A percentile compares a stretch with the other conserved stretches of the same genome.
phyloP scores from a whole-genome alignment of 345 rosid genomes.

The Dimocarpus longan region DNA sequence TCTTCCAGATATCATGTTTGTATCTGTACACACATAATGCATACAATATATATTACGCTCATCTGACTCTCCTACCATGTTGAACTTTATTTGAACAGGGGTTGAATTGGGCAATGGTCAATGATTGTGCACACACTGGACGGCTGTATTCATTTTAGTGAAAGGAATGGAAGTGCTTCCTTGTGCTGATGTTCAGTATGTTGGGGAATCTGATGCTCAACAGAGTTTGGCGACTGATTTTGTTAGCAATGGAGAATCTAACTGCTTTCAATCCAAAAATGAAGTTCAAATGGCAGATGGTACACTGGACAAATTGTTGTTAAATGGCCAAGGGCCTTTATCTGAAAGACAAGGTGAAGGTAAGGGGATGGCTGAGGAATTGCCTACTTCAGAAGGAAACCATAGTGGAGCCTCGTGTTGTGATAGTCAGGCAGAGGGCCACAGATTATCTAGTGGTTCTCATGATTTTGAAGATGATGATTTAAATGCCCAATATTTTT shows the following conservation, averaged over 20 bases:
- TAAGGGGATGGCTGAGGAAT: slow-evolving; percentile 35
- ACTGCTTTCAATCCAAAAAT: slow-evolving; percentile 34
- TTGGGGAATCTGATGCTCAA: slow-evolving; percentile 48
- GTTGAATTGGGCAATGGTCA: slow-evolving; percentile 22
- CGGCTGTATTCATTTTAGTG: slow-evolving; percentile 17
- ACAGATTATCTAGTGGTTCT: slow-evolving; percentile 44
- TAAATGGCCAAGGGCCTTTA: slow-evolving; percentile 37
- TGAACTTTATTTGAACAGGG: slow-evolving; percentile 34
- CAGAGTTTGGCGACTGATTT: slow-evolving; percentile 37
- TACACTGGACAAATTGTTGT: slow-evolving; percentile 37
- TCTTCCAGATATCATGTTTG: not conserved
- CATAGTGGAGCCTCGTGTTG: slow-evolving; percentile 44
- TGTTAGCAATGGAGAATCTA: slow-evolving; percentile 38
- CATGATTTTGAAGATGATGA: slow-evolving; percentile 58
- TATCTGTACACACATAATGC: not conserved
- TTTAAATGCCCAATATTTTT: slow-evolving; percentile 39
- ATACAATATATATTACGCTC: not conserved
- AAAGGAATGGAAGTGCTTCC: slow-evolving; percentile 62
- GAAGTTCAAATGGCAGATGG: slow-evolving; percentile 42
- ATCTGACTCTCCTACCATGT: slow-evolving; percentile 20
- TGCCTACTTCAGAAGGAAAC: slow-evolving; percentile 41
- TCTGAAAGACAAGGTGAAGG: slow-evolving; percentile 35
- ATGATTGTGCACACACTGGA: slow-evolving; percentile 20
- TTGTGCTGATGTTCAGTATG: slow-evolving; percentile 53
- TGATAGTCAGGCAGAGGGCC: slow-evolving; percentile 49